These are phyloP conservation scores for Candida ovalis DNA, from an alignment of 805 yeast genomes.

Conservation along the genomic window DNA sequence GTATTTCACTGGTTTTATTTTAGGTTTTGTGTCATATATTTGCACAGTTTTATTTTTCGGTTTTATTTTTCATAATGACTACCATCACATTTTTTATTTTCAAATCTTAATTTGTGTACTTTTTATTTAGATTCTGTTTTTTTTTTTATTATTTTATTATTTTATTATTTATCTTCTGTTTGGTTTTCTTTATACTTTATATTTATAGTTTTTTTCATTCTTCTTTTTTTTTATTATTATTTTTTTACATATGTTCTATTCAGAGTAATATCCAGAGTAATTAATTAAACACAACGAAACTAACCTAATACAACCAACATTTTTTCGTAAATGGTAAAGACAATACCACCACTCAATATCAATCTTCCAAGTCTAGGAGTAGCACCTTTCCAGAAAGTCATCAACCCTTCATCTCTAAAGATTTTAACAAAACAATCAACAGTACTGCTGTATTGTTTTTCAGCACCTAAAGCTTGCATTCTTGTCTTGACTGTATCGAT, in stretches of 20 bases:
- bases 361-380: slow-evolving; percentile 94
- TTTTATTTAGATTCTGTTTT: not conserved
- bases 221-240: not conserved
- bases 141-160: not conserved
- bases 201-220: slow-evolving; percentile 2
- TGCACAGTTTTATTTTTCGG: too few species aligned
- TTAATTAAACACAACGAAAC: not conserved
- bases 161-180: not conserved
- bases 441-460: slow-evolving; percentile 66
- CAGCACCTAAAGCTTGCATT: slow-evolving; percentile 90
- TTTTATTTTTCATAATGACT: not conserved
- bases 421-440: slow-evolving; percentile 77
- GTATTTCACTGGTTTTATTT: not conserved
- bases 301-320: slow-evolving; percentile 59
- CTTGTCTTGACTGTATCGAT: slow-evolving; percentile 94
- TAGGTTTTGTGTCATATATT: too few species aligned
- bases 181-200: not conserved
- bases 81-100: not conserved
- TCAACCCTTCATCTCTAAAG: slow-evolving; percentile 81
- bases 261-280: too few species aligned
- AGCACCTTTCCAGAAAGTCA: slow-evolving; percentile 97
- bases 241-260: not conserved
- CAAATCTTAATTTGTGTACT: not conserved
- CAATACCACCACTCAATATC: slow-evolving; percentile 93
- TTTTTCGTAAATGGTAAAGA: slow-evolving; percentile 92